These are phyloP conservation scores for Quercus alba DNA, from an alignment of 306 rosid species.

Conservation along the genomic window DNA sequence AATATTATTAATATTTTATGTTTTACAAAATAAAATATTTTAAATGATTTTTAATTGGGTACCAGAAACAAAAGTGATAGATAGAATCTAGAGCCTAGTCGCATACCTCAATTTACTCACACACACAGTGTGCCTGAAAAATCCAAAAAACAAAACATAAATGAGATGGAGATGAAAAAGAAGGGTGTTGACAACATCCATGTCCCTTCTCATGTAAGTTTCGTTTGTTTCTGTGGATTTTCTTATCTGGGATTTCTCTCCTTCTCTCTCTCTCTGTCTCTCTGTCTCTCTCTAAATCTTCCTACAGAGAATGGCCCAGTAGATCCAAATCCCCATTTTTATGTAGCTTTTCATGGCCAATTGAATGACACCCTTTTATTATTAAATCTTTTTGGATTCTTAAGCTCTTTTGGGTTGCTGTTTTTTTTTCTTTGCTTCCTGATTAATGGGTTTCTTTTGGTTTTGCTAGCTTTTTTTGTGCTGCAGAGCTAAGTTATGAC, in stretches of 20 bases:
- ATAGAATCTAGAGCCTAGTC: constrained; percentile 55
- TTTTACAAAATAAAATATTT: no score
- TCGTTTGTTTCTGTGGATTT: constrained; percentile 44
- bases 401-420: constrained; percentile 26
- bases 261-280: constrained; percentile 27
- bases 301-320: constrained; percentile 62
- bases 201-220: constrained; percentile 60
- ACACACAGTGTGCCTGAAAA: neutral
- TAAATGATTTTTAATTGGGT: no score
- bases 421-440: constrained; percentile 10
- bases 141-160: constrained; percentile 24
- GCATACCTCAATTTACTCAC: constrained; percentile 17
- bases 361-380: neutral
- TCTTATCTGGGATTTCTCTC: constrained; percentile 25
- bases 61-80: constrained; percentile 22
- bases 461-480: constrained; percentile 5
- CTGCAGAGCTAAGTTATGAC: constrained; percentile 5
- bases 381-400: no score
- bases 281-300: constrained; percentile 54
- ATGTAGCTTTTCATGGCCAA: constrained; percentile 30
- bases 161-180: constrained; percentile 25
- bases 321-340: constrained; percentile 61
- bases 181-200: constrained; percentile 44
- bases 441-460: constrained; percentile 29
- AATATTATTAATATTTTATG: no score